Percentiles rank a stretch among this genome's conserved stretches.
These are phyloP conservation scores for Penicillium psychrosexuale DNA, from an alignment of 2,329 filamentous ascomycete genomes.

Conservation along the genomic window DNA sequence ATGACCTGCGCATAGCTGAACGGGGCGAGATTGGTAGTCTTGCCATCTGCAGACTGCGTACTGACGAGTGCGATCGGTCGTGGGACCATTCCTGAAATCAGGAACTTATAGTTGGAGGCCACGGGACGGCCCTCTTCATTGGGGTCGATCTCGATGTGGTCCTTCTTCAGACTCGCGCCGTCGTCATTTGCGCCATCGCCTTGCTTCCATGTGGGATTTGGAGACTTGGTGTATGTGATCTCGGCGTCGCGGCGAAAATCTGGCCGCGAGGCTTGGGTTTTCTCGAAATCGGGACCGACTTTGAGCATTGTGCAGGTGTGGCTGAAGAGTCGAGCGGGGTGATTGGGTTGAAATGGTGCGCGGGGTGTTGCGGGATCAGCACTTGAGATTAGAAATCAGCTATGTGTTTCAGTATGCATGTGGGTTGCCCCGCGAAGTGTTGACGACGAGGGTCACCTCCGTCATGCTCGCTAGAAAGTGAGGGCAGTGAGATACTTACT, in stretches of 20 bases:
- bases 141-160: constrained; percentile 77
- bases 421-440: not conserved
- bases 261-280: constrained; percentile 43
- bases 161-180: constrained; percentile 50
- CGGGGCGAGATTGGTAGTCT: constrained; percentile 72
- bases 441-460: not conserved
- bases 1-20: constrained; percentile 85
- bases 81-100: constrained; percentile 79
- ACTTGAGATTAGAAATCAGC: constrained; percentile 8
- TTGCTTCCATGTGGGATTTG: constrained; percentile 42
- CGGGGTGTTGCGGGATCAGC: not conserved
- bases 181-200: constrained; percentile 45
- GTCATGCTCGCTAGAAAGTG: not conserved
- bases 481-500: constrained; percentile 7
- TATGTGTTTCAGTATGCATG: not conserved
- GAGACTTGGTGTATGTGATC: constrained; percentile 41
- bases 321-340: constrained; percentile 15
- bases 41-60: constrained; percentile 60
- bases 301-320: constrained; percentile 27
- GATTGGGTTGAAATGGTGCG: not conserved
- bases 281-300: constrained; percentile 32
- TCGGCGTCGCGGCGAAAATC: constrained; percentile 37
- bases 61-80: constrained; percentile 70
- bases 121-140: constrained; percentile 66
- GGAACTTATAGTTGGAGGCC: constrained; percentile 81